Percentiles rank a stretch among this genome's conserved stretches.
Evolutionary conservation across 1,284 basidiomycete species (phyloP).

Genomic region (Schizophyllum commune): DNA sequence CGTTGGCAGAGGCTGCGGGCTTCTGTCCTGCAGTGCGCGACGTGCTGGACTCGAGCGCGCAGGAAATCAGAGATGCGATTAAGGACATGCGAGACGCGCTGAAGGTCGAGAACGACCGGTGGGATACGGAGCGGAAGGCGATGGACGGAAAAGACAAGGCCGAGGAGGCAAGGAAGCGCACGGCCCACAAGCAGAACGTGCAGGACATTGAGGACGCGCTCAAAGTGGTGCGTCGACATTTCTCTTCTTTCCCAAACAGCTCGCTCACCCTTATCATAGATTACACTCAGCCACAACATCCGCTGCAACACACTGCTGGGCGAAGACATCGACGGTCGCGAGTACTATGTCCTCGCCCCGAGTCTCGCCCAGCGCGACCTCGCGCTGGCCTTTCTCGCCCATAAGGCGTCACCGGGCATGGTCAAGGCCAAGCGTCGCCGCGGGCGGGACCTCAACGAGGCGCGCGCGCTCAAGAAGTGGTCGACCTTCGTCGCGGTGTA

Average conservation of each 20-base stretch:
- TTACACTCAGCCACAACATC: conserved; percentile 18
- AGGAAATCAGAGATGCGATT: conserved; percentile 44
- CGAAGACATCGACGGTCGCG: conserved; percentile 40
- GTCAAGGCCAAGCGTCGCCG: conserved; percentile 29
- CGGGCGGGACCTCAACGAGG: conserved; percentile 34
- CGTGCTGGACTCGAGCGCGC: conserved; percentile 47
- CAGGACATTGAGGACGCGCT: conserved; percentile 30
- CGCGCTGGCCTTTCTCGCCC: conserved; percentile 33
- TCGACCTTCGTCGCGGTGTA: conserved; percentile 68
- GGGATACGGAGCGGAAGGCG: conserved; percentile 30
- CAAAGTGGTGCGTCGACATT: conserved; percentile 22
- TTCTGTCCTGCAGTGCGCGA: conserved; percentile 41
- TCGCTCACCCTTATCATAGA: not conserved
- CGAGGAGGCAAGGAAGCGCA: conserved; percentile 23
- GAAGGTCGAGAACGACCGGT: conserved; percentile 37
- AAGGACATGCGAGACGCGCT: conserved; percentile 42
- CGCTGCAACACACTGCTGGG: conserved; percentile 42
- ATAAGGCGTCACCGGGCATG: conserved; percentile 13
- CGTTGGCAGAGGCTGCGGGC: conserved; percentile 45
- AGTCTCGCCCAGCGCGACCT: conserved; percentile 37
- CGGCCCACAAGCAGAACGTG: conserved; percentile 28
- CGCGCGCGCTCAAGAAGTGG: conserved; percentile 47
- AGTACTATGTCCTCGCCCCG: conserved; percentile 48
- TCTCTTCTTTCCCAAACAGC: not conserved
- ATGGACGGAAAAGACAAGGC: conserved; percentile 18